Percentiles rank a stretch among this genome's conserved stretches.
These are phyloP conservation scores for Aeminium ludgeri DNA, from an alignment of 495 filamentous ascomycete species.

Conservation along the genomic window DNA sequence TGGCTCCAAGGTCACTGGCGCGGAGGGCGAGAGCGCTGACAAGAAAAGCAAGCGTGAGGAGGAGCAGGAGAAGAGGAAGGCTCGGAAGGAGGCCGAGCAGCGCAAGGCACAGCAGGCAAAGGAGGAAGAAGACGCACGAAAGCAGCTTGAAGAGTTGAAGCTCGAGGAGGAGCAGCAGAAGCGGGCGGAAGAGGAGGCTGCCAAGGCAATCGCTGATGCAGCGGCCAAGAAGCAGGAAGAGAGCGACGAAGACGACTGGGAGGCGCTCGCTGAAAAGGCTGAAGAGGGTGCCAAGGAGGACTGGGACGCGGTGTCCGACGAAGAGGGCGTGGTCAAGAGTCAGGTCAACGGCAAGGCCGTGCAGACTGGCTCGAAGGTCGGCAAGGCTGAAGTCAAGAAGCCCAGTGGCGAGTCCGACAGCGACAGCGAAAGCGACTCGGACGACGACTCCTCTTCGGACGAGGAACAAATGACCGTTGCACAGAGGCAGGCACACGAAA, in stretches of 20 bases:
- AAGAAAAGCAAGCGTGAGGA: constrained; percentile 49
- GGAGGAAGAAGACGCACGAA: constrained; percentile 26
- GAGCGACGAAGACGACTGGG: constrained; percentile 68
- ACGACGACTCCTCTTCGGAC: constrained; percentile 34
- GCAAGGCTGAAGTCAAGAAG: constrained; percentile 10
- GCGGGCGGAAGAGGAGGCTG: constrained; percentile 36
- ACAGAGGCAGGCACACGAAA: constrained; percentile 47
- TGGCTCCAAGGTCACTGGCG: constrained; percentile 56
- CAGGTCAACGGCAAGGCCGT: constrained; percentile 23
- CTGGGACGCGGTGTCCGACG: constrained; percentile 67
- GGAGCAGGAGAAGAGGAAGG: constrained; percentile 27
- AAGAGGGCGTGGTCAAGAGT: constrained; percentile 23
- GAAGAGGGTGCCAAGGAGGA: constrained; percentile 74
- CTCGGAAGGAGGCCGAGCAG: constrained; percentile 44
- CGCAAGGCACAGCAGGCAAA: constrained; percentile 44
- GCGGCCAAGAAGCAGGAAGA: constrained; percentile 40
- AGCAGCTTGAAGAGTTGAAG: constrained; percentile 30
- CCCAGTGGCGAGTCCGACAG: constrained; percentile 16
- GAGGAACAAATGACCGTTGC: constrained; percentile 56
- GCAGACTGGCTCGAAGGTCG: constrained; percentile 4
- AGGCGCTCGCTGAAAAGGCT: constrained; percentile 60
- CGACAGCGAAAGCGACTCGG: constrained; percentile 42
- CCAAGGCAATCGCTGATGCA: constrained; percentile 31
- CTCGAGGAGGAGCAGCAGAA: constrained; percentile 29
- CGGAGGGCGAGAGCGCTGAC: constrained; percentile 35